phyloP scores from a whole-genome alignment of 2,329 filamentous ascomycete species.

The Pyrenophora tritici-repentis region DNA sequence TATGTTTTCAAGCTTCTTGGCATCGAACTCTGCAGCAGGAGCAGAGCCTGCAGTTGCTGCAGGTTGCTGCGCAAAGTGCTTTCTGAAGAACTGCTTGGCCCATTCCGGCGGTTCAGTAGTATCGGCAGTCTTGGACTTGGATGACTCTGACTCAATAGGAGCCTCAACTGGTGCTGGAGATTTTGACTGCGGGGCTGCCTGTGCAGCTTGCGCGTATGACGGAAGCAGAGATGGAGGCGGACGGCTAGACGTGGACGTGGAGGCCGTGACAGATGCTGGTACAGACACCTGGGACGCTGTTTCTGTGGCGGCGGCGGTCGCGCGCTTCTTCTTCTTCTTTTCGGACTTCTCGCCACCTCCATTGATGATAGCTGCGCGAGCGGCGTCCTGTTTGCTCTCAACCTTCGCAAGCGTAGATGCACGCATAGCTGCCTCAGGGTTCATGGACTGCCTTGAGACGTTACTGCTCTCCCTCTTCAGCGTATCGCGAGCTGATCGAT shows the following conservation, averaged over 20 bases:
- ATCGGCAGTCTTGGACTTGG: slow-evolving; percentile 21
- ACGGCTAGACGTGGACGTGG: slow-evolving; percentile 17
- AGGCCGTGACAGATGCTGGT: slow-evolving; percentile 8
- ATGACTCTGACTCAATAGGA: slow-evolving; percentile 16
- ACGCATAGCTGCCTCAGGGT: slow-evolving; percentile 47
- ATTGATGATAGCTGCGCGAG: slow-evolving; percentile 48
- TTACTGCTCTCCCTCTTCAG: slow-evolving; percentile 45
- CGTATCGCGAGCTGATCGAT: slow-evolving; percentile 44
- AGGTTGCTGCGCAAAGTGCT: slow-evolving; percentile 33
- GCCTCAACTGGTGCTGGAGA: slow-evolving; percentile 35
- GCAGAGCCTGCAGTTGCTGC: slow-evolving; percentile 21
- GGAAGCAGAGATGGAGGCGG: slow-evolving; percentile 20
- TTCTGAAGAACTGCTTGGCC: slow-evolving; percentile 43
- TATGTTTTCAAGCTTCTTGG: slow-evolving; percentile 59
- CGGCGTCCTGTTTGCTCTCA: slow-evolving; percentile 50
- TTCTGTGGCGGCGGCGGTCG: slow-evolving; percentile 46
- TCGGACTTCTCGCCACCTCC: slow-evolving; percentile 48
- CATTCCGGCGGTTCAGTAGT: slow-evolving; percentile 42
- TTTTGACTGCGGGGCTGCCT: slow-evolving; percentile 36
- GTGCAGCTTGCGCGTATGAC: slow-evolving; percentile 51
- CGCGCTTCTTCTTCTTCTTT: slow-evolving; percentile 72
- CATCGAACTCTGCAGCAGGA: slow-evolving; percentile 46
- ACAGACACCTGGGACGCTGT: slow-evolving; percentile 53
- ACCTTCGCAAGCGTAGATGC: slow-evolving; percentile 50
- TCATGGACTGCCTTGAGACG: slow-evolving; percentile 41